phyloP scores from a whole-genome alignment of 345 rosid species.

The Salix arbutifolia region DNA sequence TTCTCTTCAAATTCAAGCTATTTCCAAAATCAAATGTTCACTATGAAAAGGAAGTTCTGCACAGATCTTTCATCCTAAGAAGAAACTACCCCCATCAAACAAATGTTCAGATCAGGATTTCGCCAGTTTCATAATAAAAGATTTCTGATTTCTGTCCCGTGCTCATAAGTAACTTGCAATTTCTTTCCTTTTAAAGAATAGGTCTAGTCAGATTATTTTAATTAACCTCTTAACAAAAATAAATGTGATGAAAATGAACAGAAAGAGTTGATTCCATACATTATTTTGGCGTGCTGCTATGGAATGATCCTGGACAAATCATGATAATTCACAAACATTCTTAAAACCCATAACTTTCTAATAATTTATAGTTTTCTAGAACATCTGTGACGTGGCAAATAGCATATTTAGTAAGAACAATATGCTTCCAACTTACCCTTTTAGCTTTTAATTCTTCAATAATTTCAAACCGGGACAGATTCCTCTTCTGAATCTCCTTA shows the following conservation, averaged over 20 bases:
- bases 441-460: slow-evolving; percentile 45
- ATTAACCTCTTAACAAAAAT: not conserved
- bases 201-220: not conserved
- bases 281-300: not conserved
- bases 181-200: not conserved
- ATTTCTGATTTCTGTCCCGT: not conserved
- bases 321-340: not conserved
- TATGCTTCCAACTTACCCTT: slow-evolving; percentile 45
- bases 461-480: slow-evolving; percentile 35
- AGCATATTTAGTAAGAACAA: slow-evolving; percentile 1
- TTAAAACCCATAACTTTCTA: not conserved
- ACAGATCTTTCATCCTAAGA: not conserved
- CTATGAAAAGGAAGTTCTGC: not conserved
- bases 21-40: not conserved
- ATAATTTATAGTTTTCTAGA: not conserved
- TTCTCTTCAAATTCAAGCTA: not conserved
- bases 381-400: not conserved
- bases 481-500: slow-evolving; percentile 49
- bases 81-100: not conserved
- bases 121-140: not conserved
- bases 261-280: not conserved
- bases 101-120: not conserved
- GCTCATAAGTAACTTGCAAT: not conserved
- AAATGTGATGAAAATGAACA: not conserved
- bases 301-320: not conserved